Conservation (phyloP, 2,329 filamentous ascomycete species). For the Colletotrichum graminicola region DNA sequence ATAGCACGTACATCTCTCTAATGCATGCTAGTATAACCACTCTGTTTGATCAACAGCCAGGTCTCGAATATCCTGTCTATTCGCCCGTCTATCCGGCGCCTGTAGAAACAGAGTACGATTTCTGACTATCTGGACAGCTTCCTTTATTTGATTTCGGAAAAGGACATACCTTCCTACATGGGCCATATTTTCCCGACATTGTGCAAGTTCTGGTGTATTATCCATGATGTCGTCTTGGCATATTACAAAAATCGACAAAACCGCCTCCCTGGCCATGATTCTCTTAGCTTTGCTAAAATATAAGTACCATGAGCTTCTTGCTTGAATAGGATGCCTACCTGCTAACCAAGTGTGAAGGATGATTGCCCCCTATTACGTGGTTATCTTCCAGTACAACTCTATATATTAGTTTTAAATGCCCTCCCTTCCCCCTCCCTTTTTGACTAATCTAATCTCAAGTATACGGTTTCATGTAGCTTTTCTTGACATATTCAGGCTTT, state of each 20-base stretch:
- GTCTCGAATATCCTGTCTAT: slow-evolving; percentile 40
- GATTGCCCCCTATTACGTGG: slow-evolving; percentile 51
- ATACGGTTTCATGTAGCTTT: slow-evolving; percentile 56
- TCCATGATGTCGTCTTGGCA: slow-evolving; percentile 49
- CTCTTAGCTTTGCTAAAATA: slow-evolving; percentile 51
- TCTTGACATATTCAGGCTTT: slow-evolving; percentile 53
- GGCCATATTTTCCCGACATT: slow-evolving; percentile 49
- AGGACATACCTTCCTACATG: slow-evolving; percentile 39
- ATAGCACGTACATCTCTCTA: not conserved
- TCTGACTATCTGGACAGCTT: not conserved
- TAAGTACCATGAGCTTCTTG: slow-evolving; percentile 55
- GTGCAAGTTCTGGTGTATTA: slow-evolving; percentile 55
- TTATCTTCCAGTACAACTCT: slow-evolving; percentile 52
- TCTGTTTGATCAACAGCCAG: slow-evolving; percentile 51
- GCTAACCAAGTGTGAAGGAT: slow-evolving; percentile 45
- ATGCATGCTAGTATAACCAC: slow-evolving; percentile 46
- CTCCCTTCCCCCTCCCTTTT: not conserved
- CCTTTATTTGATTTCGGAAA: no score
- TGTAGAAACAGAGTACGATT: not conserved
- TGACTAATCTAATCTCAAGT: slow-evolving; percentile 43
- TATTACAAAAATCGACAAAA: slow-evolving; percentile 45
- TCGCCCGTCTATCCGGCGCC: slow-evolving; percentile 44
- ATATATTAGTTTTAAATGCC: no score
- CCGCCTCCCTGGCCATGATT: slow-evolving; percentile 28
- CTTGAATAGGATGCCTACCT: slow-evolving; percentile 52